These are phyloP conservation scores for Metschnikowia cerradonensis DNA, from an alignment of 805 yeast genomes.

Conservation along the genomic window DNA sequence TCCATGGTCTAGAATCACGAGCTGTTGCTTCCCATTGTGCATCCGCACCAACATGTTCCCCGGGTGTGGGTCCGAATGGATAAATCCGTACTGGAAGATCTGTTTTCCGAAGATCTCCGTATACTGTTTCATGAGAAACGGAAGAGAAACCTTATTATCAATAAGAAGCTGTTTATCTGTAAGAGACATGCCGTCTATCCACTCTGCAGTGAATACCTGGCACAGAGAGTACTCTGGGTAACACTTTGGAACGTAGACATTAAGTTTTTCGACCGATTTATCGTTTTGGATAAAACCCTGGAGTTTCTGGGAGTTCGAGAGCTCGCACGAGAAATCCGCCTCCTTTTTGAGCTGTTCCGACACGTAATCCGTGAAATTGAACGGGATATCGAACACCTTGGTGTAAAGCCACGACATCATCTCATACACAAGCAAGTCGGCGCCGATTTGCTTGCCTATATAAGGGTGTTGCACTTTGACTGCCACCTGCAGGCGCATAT, in stretches of 20 bases:
- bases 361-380: conserved; percentile 53
- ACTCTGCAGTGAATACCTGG: conserved; percentile 61
- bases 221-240: conserved; percentile 43
- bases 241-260: conserved; percentile 54
- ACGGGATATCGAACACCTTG: conserved; percentile 59
- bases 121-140: conserved; percentile 46
- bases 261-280: conserved; percentile 28
- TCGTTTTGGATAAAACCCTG: conserved; percentile 40
- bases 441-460: conserved; percentile 53
- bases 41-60: conserved; percentile 64
- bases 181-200: conserved; percentile 70
- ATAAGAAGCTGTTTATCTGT: conserved; percentile 42
- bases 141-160: conserved; percentile 35
- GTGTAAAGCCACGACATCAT: conserved; percentile 51
- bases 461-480: conserved; percentile 65
- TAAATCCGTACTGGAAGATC: conserved; percentile 62
- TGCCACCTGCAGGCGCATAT: conserved; percentile 51
- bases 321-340: conserved; percentile 57
- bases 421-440: conserved; percentile 59
- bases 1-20: conserved; percentile 75
- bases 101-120: conserved; percentile 51
- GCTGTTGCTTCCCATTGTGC: conserved; percentile 42
- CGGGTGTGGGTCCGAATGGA: conserved; percentile 79
- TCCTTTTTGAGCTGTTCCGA: conserved; percentile 56
- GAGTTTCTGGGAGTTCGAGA: conserved; percentile 46